These are phyloP conservation scores for Podila verticillata DNA, from an alignment of 192 early-diverging fungal genomes.

Conservation along the genomic window DNA sequence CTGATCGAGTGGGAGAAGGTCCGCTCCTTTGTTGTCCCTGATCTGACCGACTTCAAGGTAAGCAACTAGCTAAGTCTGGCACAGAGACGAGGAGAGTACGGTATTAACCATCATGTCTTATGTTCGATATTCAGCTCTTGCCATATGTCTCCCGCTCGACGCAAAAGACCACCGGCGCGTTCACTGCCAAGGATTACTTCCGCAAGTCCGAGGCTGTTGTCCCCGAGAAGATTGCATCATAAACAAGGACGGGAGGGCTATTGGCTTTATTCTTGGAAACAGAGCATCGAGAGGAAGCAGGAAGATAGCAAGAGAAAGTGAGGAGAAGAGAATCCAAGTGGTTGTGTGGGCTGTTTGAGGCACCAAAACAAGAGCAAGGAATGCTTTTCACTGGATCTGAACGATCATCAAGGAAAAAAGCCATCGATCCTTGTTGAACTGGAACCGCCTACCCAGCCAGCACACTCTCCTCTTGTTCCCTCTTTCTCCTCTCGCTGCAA, in stretches of 20 bases:
- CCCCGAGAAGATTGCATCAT: slow-evolving; percentile 40
- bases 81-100: too few relatives aligned
- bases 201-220: slow-evolving; percentile 19
- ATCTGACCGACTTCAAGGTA: slow-evolving; percentile 64
- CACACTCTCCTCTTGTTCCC: not conserved
- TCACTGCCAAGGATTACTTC: slow-evolving; percentile 54
- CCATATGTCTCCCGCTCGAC: slow-evolving; percentile 55
- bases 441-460: too few relatives aligned
- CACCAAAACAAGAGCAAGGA: too few relatives aligned
- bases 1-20: slow-evolving; percentile 67
- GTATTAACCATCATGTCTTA: too few relatives aligned
- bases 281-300: too few relatives aligned
- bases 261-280: too few relatives aligned
- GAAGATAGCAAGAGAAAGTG: too few relatives aligned
- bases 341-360: too few relatives aligned
- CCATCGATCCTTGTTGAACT: too few relatives aligned
- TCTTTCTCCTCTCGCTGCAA: not conserved
- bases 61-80: not conserved
- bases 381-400: too few relatives aligned
- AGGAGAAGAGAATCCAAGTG: too few relatives aligned
- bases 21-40: slow-evolving; percentile 69
- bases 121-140: slow-evolving; percentile 18
- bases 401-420: too few relatives aligned
- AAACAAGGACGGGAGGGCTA: slow-evolving; percentile 4
- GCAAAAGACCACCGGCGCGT: slow-evolving; percentile 54